phyloP scores from a whole-genome alignment of 2,329 filamentous ascomycete species.

The Bipolaris bicolor region DNA sequence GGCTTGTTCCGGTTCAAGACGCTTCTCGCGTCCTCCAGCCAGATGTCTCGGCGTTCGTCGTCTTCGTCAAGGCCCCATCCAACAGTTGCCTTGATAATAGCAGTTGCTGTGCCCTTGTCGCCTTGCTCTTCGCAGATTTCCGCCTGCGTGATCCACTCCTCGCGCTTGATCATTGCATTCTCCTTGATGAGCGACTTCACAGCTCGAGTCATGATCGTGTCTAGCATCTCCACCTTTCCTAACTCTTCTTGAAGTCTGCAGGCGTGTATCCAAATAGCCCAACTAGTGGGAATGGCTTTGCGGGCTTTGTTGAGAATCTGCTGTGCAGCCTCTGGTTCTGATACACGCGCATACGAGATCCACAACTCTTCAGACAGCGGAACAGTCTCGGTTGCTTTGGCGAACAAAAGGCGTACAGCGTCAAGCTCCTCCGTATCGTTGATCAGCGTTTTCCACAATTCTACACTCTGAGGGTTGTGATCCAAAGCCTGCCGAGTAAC shows the following conservation, averaged over 20 bases:
- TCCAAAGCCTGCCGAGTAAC: constrained; percentile 91
- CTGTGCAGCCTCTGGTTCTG: constrained; percentile 89
- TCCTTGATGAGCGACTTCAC: constrained; percentile 87
- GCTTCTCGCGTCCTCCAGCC: constrained; percentile 89
- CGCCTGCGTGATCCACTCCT: constrained; percentile 95
- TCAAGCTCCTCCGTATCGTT: constrained; percentile 90
- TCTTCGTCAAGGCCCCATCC: constrained; percentile 95
- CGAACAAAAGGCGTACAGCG: constrained; percentile 85
- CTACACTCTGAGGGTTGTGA: constrained; percentile 90
- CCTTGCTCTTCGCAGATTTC: constrained; percentile 95
- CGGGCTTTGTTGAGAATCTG: constrained; percentile 94
- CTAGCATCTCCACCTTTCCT: constrained; percentile 75
- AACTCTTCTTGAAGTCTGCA: constrained; percentile 89
- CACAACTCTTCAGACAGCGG: constrained; percentile 92
- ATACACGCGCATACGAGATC: constrained; percentile 89
- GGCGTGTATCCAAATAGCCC: constrained; percentile 97
- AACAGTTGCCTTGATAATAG: constrained; percentile 90
- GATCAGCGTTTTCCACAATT: constrained; percentile 97
- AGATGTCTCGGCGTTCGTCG: constrained; percentile 93
- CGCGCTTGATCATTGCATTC: constrained; percentile 94
- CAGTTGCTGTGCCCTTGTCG: constrained; percentile 81
- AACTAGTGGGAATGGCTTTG: constrained; percentile 88
- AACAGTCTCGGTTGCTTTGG: constrained; percentile 94
- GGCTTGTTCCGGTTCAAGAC: constrained; percentile 83
- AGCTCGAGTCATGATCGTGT: constrained; percentile 91